Conservation (phyloP, 768 basidiomycete genomes). For the Mycena belliarum region DNA sequence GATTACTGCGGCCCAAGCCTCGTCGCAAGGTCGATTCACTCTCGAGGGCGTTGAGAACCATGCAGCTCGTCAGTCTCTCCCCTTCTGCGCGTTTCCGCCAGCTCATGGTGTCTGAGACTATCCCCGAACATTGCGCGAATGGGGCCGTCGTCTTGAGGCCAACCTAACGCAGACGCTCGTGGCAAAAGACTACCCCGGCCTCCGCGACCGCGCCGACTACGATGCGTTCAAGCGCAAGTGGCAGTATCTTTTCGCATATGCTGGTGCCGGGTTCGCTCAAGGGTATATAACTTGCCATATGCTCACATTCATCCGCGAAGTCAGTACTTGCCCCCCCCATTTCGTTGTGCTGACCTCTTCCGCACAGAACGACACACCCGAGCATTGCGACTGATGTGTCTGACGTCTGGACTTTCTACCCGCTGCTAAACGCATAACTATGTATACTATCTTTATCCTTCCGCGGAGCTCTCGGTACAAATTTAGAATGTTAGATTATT, state of each 20-base stretch:
- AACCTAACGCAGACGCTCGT: conserved; percentile 63
- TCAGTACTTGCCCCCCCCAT: background rate
- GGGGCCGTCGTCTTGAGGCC: conserved; percentile 74
- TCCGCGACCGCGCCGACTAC: conserved; percentile 57
- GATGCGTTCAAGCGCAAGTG: conserved; percentile 79
- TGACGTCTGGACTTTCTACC: conserved; percentile 9
- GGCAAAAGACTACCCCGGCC: conserved; percentile 57
- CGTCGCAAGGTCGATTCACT: conserved; percentile 75
- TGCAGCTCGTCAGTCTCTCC: conserved; percentile 59
- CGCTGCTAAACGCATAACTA: conserved; percentile 5
- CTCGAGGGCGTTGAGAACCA: conserved; percentile 86
- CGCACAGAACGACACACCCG: conserved; percentile 51
- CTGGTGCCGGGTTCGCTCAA: conserved; percentile 76
- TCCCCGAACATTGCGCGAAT: conserved; percentile 90
- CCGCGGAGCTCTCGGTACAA: conserved; percentile 2
- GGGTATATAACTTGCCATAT: conserved; percentile 84
- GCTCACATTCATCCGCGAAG: conserved; percentile 55
- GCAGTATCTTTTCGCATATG: conserved; percentile 83
- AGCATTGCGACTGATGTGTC: conserved; percentile 45
- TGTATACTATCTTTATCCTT: conserved; percentile 22
- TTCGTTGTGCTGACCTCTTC: background rate
- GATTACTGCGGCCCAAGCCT: conserved; percentile 68
- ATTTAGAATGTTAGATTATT: conserved; percentile 17
- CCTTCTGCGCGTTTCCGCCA: background rate
- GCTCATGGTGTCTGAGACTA: conserved; percentile 51